These are phyloP conservation scores for Amauroascus niger DNA, from an alignment of 2,329 filamentous ascomycete genomes.

Conservation along the genomic window DNA sequence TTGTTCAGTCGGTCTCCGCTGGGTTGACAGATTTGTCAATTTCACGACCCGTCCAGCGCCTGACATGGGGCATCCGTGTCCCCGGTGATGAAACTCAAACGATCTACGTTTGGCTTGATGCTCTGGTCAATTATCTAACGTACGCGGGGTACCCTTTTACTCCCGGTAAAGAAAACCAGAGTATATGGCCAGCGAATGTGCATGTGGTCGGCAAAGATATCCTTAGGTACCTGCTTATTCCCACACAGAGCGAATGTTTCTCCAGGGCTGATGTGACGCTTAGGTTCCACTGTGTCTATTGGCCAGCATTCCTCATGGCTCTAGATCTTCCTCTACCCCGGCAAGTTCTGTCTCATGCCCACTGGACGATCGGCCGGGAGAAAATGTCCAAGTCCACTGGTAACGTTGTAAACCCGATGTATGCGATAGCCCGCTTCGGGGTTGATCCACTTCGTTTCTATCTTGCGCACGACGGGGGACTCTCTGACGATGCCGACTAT, in stretches of 20 bases:
- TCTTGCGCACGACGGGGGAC: slow-evolving; percentile 67
- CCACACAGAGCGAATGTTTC: neutral
- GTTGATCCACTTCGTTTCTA: slow-evolving; percentile 85
- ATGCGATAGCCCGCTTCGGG: slow-evolving; percentile 80
- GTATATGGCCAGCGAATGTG: slow-evolving; percentile 80
- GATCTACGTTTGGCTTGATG: slow-evolving; percentile 97
- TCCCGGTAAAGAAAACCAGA: slow-evolving; percentile 51
- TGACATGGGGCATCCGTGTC: slow-evolving; percentile 82
- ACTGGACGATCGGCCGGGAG: slow-evolving; percentile 83
- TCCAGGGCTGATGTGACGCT: neutral
- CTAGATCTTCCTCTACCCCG: slow-evolving; percentile 68
- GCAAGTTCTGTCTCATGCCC: slow-evolving; percentile 75
- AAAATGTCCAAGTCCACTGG: slow-evolving; percentile 98
- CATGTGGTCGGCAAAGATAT: slow-evolving; percentile 97
- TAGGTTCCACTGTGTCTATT: slow-evolving; percentile 90
- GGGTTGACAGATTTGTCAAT: slow-evolving; percentile 81
- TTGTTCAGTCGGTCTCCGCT: slow-evolving; percentile 64
- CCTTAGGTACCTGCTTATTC: slow-evolving; percentile 45
- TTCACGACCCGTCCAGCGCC: slow-evolving; percentile 65
- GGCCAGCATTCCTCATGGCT: slow-evolving; percentile 92
- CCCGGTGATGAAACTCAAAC: slow-evolving; percentile 78
- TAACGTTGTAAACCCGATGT: slow-evolving; percentile 90
- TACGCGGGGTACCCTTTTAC: slow-evolving; percentile 72
- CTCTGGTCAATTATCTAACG: slow-evolving; percentile 86
- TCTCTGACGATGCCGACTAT: slow-evolving; percentile 72